phyloP scores from a whole-genome alignment of 257 asterid genomes.

The Leonotis leonurus region DNA sequence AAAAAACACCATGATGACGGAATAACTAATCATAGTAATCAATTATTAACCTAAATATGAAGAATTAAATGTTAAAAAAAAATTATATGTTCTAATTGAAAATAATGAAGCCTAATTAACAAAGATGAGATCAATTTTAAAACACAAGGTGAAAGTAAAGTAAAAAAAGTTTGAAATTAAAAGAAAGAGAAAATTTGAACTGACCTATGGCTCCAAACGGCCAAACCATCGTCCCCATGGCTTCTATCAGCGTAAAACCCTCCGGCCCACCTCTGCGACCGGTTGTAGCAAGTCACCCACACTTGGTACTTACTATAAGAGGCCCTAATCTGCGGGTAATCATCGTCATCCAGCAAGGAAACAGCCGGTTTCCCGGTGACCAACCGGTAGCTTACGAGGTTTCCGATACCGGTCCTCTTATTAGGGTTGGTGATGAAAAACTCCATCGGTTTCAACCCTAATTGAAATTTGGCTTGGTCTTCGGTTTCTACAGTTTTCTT shows the following conservation, averaged over 20 bases:
- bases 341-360: slow-evolving; percentile 39
- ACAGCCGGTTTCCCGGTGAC: slow-evolving; percentile 37
- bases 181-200: too few relatives aligned
- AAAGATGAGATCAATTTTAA: too few relatives aligned
- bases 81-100: too few relatives aligned
- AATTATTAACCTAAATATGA: too few relatives aligned
- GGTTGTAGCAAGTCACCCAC: slow-evolving; percentile 52
- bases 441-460: slow-evolving; percentile 37
- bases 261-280: slow-evolving; percentile 66
- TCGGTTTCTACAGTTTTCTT: slow-evolving; percentile 46
- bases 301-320: slow-evolving; percentile 55
- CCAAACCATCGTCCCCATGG: slow-evolving; percentile 62
- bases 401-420: slow-evolving; percentile 49
- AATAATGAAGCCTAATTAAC: too few relatives aligned
- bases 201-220: slow-evolving; percentile 55
- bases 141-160: neutral
- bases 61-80: too few relatives aligned
- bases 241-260: slow-evolving; percentile 62
- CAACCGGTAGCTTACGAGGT: slow-evolving; percentile 49
- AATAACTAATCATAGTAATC: too few relatives aligned
- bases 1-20: too few relatives aligned
- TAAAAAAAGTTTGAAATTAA: neutral
- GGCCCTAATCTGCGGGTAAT: slow-evolving; percentile 58
- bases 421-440: slow-evolving; percentile 46
- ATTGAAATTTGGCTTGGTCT: slow-evolving; percentile 28